Base-by-base conservation (phyloP, 192 early-diverging fungal genomes). In the Mortierella alpina region DNA sequence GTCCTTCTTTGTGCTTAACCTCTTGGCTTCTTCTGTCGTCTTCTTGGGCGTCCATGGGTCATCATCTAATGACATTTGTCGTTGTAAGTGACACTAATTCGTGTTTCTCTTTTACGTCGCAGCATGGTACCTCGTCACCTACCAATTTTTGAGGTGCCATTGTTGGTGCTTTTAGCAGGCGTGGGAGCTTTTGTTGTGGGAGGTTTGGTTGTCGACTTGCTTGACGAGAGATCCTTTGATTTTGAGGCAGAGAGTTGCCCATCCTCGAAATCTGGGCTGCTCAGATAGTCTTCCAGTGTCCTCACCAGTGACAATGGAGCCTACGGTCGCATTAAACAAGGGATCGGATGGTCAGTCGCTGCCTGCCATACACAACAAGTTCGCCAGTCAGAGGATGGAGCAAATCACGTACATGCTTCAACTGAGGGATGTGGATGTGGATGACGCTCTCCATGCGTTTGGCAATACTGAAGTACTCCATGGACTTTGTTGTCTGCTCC, bases 401-500 rank as follows among this genome's bases (percentile, higher is more conserved):
- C 23, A 39, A 8, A 39, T 45, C 12, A 68, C 81, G 47, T 86
- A 92, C 92, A 74, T 94, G 93, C 58, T 94, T 95, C 56, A 95
- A 85, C 54, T 82, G 82, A 17, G 93, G 94, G 65, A 95, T 92
- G 41, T 86, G 84, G 39, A 93, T 87, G 39, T 88, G 82, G 40
- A 94, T 83, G 17, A 82, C 83, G 41, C 70, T 48, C 61, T 88
- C 82, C 48, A 92, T 71, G 31, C 83, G 89, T 57, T 90, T 88
- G 31, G 92, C 93, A 63, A 87, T 86, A 31, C 90, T 84, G 54
- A 95, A 88, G 62, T 92, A 93, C 41, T 90, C 89, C n/a, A 93
- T 84, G 5, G 85, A 86, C 55, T 84, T 87, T 53, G 88, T 87
- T 2, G 92, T 93, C 60, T 95, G 93, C 41, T 85, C 84, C 20